These are phyloP conservation scores for Saccharomyces pastorianus DNA, from an alignment of 1,139 yeast genomes.

Conservation along the genomic window DNA sequence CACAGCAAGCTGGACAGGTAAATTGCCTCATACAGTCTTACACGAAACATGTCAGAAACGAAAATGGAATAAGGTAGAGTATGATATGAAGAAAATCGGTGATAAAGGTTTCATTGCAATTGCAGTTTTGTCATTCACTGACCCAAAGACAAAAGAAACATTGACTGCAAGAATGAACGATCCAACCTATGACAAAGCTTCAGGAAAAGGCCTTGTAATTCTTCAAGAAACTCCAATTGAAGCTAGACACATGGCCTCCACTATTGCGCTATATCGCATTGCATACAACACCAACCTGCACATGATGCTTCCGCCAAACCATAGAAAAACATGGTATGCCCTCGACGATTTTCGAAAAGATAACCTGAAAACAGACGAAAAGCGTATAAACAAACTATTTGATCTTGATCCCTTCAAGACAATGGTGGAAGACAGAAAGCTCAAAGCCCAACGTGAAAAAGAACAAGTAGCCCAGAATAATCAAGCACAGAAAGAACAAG, in stretches of 20 bases:
- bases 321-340: conserved; percentile 68
- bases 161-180: conserved; percentile 57
- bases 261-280: conserved; percentile 73
- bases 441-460: conserved; percentile 37
- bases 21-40: conserved; percentile 75
- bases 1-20: conserved; percentile 83
- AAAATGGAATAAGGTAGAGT: conserved; percentile 82
- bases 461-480: conserved; percentile 37
- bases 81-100: conserved; percentile 50
- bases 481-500: conserved; percentile 31
- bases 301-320: conserved; percentile 79
- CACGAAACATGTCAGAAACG: conserved; percentile 84
- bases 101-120: conserved; percentile 55
- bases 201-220: conserved; percentile 35
- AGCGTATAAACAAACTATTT: conserved; percentile 42
- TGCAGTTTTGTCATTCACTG: conserved; percentile 57
- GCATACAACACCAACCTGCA: conserved; percentile 76
- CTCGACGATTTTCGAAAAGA: conserved; percentile 52
- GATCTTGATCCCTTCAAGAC: conserved; percentile 66
- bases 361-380: conserved; percentile 34
- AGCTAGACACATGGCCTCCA: conserved; percentile 86
- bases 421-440: conserved; percentile 45
- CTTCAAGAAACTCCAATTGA: conserved; percentile 77
- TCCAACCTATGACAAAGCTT: conserved; percentile 37
- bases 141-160: conserved; percentile 70